These are phyloP conservation scores for Cadophora sp. DNA, from an alignment of 2,329 filamentous ascomycete genomes.

Conservation along the genomic window DNA sequence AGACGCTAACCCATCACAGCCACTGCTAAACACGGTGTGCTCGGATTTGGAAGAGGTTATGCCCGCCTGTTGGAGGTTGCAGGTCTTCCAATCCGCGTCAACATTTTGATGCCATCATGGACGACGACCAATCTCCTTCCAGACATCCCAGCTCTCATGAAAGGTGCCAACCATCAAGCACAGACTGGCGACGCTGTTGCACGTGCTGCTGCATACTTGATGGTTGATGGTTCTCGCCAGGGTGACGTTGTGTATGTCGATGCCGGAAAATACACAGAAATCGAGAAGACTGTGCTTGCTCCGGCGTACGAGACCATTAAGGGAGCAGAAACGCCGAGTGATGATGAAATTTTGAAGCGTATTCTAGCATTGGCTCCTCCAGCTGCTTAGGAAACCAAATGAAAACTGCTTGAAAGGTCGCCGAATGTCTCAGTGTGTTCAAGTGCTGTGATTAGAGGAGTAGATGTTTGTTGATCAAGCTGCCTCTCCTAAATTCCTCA, in stretches of 20 bases:
- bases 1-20: conserved; percentile 41
- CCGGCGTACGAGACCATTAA: conserved; percentile 46
- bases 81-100: conserved; percentile 58
- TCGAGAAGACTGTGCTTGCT: conserved; percentile 54
- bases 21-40: conserved; percentile 59
- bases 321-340: conserved; percentile 44
- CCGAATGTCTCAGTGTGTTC: too few species aligned
- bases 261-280: conserved; percentile 56
- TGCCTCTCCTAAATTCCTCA: too few species aligned
- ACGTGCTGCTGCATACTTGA: conserved; percentile 54
- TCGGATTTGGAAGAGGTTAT: conserved; percentile 59
- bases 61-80: conserved; percentile 47
- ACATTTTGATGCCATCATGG: conserved; percentile 62
- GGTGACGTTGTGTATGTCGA: conserved; percentile 60
- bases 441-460: too few species aligned
- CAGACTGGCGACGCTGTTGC: conserved; percentile 57
- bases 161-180: conserved; percentile 48
- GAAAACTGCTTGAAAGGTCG: not conserved
- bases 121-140: conserved; percentile 58
- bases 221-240: conserved; percentile 54
- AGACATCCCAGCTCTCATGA: conserved; percentile 45
- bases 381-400: conserved; percentile 6
- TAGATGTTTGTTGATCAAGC: too few species aligned
- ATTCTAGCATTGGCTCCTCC: conserved; percentile 21
- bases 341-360: conserved; percentile 47